A percentile compares a stretch with the other conserved stretches of the same genome.
These are phyloP conservation scores for Medicago lupulina DNA, from an alignment of 306 rosid species.

Conservation along the genomic window DNA sequence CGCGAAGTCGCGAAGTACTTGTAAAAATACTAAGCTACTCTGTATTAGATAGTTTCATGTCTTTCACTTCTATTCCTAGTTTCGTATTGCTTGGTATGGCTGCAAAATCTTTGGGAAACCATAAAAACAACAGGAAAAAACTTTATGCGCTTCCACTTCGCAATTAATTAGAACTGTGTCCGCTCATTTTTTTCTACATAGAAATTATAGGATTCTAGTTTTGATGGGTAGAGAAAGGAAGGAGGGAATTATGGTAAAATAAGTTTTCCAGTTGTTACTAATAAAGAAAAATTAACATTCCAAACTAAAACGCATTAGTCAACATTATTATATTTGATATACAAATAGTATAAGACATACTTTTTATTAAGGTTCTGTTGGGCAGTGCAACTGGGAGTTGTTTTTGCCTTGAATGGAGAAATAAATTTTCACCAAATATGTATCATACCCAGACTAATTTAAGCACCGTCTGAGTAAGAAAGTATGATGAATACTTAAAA, in stretches of 20 bases:
- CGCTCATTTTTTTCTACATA: constrained; percentile 3
- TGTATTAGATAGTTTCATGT: constrained; percentile 13
- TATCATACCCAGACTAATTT: constrained; percentile 21
- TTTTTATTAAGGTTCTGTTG: constrained; percentile 7
- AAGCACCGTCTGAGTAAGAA: constrained; percentile 14
- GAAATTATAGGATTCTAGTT: constrained; percentile 1
- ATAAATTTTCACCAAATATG: constrained; percentile 16
- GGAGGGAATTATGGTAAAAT: not conserved
- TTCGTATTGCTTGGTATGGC: constrained; percentile 7
- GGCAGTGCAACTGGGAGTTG: constrained; percentile 17
- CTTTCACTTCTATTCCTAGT: constrained; percentile 18
- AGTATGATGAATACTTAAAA: constrained; percentile 12
- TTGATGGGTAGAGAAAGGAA: not conserved
- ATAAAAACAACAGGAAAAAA: not conserved
- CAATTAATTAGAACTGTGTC: not conserved
- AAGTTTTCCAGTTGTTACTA: constrained; percentile 9
- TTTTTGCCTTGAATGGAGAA: constrained; percentile 24
- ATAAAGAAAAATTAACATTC: constrained; percentile 10
- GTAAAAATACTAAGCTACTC: not conserved
- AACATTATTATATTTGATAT: not conserved
- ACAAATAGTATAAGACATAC: not conserved
- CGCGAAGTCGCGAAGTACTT: not conserved
- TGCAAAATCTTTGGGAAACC: constrained; percentile 15
- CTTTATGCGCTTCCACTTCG: not conserved
- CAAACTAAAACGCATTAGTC: not conserved